Conservation (phyloP, 1,139 yeast species). For the Martiniozyma asiatica region DNA sequence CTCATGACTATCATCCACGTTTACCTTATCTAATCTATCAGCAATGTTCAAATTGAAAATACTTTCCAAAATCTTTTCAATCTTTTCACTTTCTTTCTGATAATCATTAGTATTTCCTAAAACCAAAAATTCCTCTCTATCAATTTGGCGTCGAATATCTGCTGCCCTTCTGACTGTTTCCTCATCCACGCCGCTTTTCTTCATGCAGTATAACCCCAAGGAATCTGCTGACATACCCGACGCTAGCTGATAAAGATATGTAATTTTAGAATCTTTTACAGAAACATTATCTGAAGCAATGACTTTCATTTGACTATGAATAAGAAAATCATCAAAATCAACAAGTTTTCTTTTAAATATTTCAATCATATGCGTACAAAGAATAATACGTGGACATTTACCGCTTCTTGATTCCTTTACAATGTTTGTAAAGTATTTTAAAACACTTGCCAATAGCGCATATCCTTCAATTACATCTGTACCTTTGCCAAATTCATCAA, state of each 20-base stretch:
- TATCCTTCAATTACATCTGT: constrained; percentile 36
- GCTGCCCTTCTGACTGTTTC: constrained; percentile 24
- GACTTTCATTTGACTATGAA: constrained; percentile 8
- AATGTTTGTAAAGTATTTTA: constrained; percentile 22
- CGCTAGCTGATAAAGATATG: constrained; percentile 24
- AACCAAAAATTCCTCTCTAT: too few species aligned
- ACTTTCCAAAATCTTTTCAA: too few species aligned
- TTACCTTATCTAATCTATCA: too few species aligned
- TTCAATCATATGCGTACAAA: constrained; percentile 36
- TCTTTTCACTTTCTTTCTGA: too few species aligned
- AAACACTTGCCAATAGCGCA: constrained; percentile 29
- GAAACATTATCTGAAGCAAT: constrained; percentile 1
- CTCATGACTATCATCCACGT: too few species aligned
- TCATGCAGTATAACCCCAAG: constrained; percentile 30
- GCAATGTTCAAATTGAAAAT: too few species aligned
- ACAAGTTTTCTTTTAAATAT: constrained; percentile 21
- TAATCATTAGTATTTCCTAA: too few species aligned
- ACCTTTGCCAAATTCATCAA: constrained; percentile 44
- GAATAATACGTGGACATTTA: constrained; percentile 24
- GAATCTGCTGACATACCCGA: constrained; percentile 25
- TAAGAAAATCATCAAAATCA: background rate
- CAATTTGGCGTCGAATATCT: too few species aligned
- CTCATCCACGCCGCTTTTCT: constrained; percentile 24
- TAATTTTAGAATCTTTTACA: constrained; percentile 14
- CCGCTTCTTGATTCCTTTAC: background rate